Evolutionary conservation across 352 stramenopile genomes (phyloP).

Genomic region (Halophytophthora polymorphica): DNA sequence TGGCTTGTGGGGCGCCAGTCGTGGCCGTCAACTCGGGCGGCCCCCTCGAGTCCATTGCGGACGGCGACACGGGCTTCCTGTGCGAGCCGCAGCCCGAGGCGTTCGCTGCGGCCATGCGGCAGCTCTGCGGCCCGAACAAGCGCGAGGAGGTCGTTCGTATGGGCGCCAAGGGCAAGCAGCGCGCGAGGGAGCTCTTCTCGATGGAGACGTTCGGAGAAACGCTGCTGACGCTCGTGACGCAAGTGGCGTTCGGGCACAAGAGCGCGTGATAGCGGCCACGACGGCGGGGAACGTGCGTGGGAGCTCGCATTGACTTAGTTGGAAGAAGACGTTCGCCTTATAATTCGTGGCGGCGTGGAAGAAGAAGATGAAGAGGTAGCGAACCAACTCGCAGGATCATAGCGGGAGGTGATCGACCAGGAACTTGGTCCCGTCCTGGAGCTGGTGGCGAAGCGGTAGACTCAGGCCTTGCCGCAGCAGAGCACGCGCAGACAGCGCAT

Average conservation of each 20-base stretch:
- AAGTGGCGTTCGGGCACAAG: constrained; percentile 35
- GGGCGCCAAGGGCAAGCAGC: constrained; percentile 43
- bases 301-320: neutral
- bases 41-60: constrained; percentile 93
- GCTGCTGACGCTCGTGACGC: constrained; percentile 43
- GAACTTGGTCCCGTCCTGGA: too few species aligned
- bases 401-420: too few species aligned
- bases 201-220: constrained; percentile 73
- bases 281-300: neutral
- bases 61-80: constrained; percentile 86
- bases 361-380: too few species aligned
- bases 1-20: constrained; percentile 93
- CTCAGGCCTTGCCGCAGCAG: too few species aligned
- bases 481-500: neutral
- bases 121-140: constrained; percentile 41
- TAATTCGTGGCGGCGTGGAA: too few species aligned
- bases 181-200: constrained; percentile 62
- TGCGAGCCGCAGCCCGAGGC: constrained; percentile 54
- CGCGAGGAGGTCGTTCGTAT: constrained; percentile 34
- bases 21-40: constrained; percentile 94
- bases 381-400: too few species aligned
- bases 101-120: constrained; percentile 62
- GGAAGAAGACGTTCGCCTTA: too few species aligned
- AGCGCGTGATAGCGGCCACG: constrained; percentile 8
- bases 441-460: too few species aligned